phyloP scores from a whole-genome alignment of 108 stramenopile genomes.

The Schizochytrium sp. region DNA sequence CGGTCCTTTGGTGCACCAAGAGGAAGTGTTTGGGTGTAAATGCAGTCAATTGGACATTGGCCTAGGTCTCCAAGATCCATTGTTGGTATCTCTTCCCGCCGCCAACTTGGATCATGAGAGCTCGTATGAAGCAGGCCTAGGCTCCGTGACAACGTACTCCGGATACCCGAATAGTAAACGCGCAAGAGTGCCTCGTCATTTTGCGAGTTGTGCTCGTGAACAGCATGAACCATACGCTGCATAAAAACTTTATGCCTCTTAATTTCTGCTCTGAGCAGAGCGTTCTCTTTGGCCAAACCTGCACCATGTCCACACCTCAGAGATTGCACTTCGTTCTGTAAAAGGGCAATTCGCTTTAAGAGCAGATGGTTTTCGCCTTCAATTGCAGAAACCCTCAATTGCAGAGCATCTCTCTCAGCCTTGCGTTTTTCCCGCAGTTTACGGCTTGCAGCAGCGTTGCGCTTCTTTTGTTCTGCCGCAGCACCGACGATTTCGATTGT shows the following conservation, averaged over 20 bases:
- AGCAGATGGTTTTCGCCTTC: neutral
- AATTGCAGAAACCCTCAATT: neutral
- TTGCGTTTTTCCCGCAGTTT: conserved; percentile 21
- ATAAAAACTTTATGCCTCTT: neutral
- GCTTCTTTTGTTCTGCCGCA: neutral
- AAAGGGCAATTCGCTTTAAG: neutral
- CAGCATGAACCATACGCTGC: neutral
- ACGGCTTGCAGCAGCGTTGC: conserved; percentile 17
- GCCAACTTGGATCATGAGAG: neutral
- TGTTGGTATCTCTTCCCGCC: neutral
- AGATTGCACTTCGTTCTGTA: conserved; percentile 6
- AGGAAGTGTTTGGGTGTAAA: conserved; percentile 3
- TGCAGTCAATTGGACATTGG: neutral
- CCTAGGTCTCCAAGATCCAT: neutral
- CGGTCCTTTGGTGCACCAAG: neutral
- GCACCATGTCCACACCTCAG: neutral
- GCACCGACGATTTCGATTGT: neutral
- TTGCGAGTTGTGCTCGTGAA: neutral
- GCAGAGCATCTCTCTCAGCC: neutral
- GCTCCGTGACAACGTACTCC: neutral
- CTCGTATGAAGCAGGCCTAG: neutral
- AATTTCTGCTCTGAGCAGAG: neutral
- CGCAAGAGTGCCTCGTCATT: neutral
- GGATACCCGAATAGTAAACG: neutral
- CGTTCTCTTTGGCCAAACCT: neutral